phyloP scores from a whole-genome alignment of 305 asterid species.

The Caryopteris hybrid region DNA sequence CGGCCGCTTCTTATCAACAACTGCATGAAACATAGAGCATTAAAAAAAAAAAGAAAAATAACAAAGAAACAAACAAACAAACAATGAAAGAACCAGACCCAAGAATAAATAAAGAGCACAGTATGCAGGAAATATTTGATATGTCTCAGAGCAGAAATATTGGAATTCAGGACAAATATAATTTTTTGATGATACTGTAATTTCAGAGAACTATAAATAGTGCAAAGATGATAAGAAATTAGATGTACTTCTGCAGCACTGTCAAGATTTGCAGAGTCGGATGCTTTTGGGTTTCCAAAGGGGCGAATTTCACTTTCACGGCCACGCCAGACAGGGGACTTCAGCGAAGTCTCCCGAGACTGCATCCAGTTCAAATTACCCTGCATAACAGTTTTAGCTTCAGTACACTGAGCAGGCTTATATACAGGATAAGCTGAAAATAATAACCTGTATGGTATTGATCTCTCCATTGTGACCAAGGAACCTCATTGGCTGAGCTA shows the following conservation, averaged over 20 bases:
- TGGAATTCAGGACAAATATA: not conserved
- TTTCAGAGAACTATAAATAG: constrained; percentile 7
- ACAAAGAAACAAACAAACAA: constrained; percentile 5
- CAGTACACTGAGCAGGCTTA: constrained; percentile 23
- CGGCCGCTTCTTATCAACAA: constrained; percentile 96
- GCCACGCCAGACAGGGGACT: constrained; percentile 96
- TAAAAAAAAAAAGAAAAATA: not conserved
- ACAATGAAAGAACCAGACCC: not conserved
- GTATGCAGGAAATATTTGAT: not conserved
- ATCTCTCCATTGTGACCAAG: constrained; percentile 99
- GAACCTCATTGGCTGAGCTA: constrained; percentile 99
- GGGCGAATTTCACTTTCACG: constrained; percentile 97
- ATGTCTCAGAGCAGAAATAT: not conserved
- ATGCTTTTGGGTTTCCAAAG: constrained; percentile 93
- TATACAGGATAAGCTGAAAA: constrained; percentile 7
- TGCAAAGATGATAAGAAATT: constrained; percentile 14
- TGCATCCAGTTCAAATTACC: constrained; percentile 99
- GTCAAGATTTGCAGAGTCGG: constrained; percentile 98
- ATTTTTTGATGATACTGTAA: not conserved
- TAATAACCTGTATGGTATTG: constrained; percentile 89
- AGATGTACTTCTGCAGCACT: constrained; percentile 89
- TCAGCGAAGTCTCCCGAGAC: constrained; percentile 89
- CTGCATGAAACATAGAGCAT: constrained; percentile 36
- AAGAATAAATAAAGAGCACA: not conserved
- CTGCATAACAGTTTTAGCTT: constrained; percentile 39